Evolutionary conservation across 2,329 filamentous ascomycete species (phyloP).

Genomic region (Clonostachys rosea): DNA sequence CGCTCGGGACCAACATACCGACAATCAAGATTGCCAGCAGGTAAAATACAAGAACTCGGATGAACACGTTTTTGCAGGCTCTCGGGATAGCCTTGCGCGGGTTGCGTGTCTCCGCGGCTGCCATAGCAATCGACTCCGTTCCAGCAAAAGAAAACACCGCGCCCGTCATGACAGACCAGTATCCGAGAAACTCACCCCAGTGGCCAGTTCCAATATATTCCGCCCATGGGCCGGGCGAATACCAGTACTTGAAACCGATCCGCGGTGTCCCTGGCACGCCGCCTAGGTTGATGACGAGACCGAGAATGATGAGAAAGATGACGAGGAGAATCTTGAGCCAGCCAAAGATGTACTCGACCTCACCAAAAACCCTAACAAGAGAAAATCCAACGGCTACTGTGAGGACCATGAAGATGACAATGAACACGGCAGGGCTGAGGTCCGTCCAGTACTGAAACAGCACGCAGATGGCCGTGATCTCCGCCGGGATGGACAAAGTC

Average conservation of each 20-base stretch:
- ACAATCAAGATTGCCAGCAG: constrained; percentile 67
- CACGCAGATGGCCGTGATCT: constrained; percentile 59
- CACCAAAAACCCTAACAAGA: constrained; percentile 55
- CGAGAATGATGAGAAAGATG: constrained; percentile 56
- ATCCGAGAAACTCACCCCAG: constrained; percentile 25
- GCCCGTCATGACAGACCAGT: constrained; percentile 56
- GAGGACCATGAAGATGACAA: constrained; percentile 40
- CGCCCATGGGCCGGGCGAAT: constrained; percentile 61
- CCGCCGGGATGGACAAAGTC: constrained; percentile 47
- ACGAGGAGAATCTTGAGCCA: constrained; percentile 56
- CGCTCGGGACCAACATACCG: constrained; percentile 58
- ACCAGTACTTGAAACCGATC: constrained; percentile 68
- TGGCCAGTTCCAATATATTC: constrained; percentile 52
- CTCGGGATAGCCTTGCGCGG: constrained; percentile 62
- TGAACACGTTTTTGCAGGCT: constrained; percentile 71
- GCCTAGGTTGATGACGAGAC: constrained; percentile 58
- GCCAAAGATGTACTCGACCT: constrained; percentile 49
- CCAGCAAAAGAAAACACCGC: constrained; percentile 68
- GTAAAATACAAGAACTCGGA: constrained; percentile 68
- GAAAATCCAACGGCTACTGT: constrained; percentile 54
- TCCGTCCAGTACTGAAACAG: constrained; percentile 62
- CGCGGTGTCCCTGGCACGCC: constrained; percentile 52
- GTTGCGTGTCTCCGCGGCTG: constrained; percentile 54
- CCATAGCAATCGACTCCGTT: constrained; percentile 57
- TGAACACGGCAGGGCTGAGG: constrained; percentile 45